Conservation (phyloP, 2,329 filamentous ascomycete genomes). For the Ceratocystis colombiana region DNA sequence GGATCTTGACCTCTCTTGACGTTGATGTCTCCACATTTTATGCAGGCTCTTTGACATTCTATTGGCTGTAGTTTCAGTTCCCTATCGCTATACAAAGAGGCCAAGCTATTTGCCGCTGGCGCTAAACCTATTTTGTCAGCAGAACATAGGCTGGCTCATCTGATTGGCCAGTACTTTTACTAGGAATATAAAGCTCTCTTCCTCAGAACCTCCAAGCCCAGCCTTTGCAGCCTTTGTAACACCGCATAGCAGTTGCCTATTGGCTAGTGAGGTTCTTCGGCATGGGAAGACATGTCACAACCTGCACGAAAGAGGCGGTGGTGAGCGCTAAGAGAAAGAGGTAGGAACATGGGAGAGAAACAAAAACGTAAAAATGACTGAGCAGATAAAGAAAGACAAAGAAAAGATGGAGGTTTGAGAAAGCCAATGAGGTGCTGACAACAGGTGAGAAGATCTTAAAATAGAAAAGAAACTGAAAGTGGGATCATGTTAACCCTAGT, state of each 20-base stretch:
- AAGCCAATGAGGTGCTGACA: background rate
- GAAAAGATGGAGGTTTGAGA: background rate
- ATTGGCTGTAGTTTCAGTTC: background rate
- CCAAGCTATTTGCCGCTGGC: conserved; percentile 20
- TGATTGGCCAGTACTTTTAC: conserved; percentile 11
- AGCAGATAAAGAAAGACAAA: background rate
- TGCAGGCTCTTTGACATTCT: background rate
- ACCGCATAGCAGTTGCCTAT: background rate
- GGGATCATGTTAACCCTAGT: background rate
- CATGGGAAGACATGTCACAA: conserved; percentile 5
- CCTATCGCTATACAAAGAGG: background rate
- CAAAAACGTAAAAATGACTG: background rate
- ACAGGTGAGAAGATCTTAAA: background rate
- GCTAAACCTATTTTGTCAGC: conserved; percentile 21
- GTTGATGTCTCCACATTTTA: conserved; percentile 2
- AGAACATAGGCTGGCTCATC: background rate
- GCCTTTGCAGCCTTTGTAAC: background rate
- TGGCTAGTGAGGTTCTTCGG: background rate
- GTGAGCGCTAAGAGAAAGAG: background rate
- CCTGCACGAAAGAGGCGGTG: background rate
- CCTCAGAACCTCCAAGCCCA: background rate
- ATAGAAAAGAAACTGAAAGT: background rate
- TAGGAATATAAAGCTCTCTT: background rate
- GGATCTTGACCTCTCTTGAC: background rate
- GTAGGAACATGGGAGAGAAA: background rate